A percentile compares a stretch with the other conserved stretches of the same genome.
Conservation (phyloP, 352 stramenopile species). For the Globisporangium spiculum region DNA sequence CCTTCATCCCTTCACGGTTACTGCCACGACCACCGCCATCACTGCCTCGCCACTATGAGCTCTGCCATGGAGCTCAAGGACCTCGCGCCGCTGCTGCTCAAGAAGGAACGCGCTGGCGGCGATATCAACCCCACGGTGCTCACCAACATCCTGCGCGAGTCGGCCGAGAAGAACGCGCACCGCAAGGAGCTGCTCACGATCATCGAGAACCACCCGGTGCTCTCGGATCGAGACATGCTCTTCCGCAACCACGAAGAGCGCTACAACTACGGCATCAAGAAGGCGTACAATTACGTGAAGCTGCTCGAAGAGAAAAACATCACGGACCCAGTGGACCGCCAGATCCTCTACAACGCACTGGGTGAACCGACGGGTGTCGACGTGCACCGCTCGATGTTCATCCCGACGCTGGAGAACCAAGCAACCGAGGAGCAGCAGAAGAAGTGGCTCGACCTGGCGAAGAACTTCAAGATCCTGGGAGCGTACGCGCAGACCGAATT, state of each 20-base stretch:
- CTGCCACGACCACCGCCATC: too few relatives aligned
- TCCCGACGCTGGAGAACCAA: slow-evolving; percentile 71
- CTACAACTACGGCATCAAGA: slow-evolving; percentile 27
- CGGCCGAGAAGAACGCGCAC: slow-evolving; percentile 10
- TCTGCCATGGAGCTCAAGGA: slow-evolving; percentile 17
- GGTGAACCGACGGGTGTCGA: slow-evolving; percentile 45
- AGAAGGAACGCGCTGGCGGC: slow-evolving; percentile 18
- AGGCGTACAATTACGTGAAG: slow-evolving; percentile 38
- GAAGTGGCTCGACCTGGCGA: slow-evolving; percentile 63
- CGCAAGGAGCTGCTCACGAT: slow-evolving; percentile 18
- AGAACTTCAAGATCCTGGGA: slow-evolving; percentile 67
- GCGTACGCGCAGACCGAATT: slow-evolving; percentile 96
- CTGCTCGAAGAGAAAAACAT: slow-evolving; percentile 30
- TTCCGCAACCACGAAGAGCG: slow-evolving; percentile 43
- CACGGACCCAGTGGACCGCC: slow-evolving; percentile 21
- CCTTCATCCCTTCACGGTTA: too few relatives aligned
- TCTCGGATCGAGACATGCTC: slow-evolving; percentile 39
- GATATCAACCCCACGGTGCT: slow-evolving; percentile 18
- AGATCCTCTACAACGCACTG: slow-evolving; percentile 40
- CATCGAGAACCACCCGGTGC: slow-evolving; percentile 30
- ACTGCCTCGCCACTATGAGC: too few relatives aligned
- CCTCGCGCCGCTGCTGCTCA: slow-evolving; percentile 20
- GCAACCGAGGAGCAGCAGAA: slow-evolving; percentile 48
- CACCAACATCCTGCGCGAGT: slow-evolving; percentile 12
- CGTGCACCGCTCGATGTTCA: slow-evolving; percentile 64